phyloP scores from a whole-genome alignment of 2,329 filamentous ascomycete genomes.

The Trichoderma sp. region DNA sequence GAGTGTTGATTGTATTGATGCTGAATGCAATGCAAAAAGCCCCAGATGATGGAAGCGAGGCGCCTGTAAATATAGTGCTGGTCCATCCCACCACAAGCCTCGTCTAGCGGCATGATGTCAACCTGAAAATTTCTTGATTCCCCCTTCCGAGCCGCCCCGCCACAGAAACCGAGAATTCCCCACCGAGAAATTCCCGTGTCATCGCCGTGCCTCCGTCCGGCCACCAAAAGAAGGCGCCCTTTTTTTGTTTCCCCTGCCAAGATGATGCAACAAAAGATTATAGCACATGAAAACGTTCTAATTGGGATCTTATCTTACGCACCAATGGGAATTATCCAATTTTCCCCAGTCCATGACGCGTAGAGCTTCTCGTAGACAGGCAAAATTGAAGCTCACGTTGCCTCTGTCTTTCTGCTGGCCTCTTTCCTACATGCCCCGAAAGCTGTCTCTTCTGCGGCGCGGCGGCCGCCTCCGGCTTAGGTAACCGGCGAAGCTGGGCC shows the following conservation, averaged over 20 bases:
- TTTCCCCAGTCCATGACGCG: background rate
- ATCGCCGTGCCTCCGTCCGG: background rate
- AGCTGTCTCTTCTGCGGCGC: background rate
- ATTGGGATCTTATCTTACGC: background rate
- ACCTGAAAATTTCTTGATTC: background rate
- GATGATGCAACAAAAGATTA: background rate
- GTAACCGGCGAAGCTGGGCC: background rate
- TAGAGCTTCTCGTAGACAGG: background rate
- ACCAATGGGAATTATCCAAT: background rate
- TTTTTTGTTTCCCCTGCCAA: background rate
- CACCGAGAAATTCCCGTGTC: slow-evolving; percentile 20
- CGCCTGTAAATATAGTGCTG: slow-evolving; percentile 12
- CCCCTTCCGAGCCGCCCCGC: slow-evolving; percentile 19
- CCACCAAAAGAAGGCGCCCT: background rate
- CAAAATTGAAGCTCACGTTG: background rate
- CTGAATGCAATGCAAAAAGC: background rate
- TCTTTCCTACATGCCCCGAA: background rate
- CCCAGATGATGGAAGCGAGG: slow-evolving; percentile 1
- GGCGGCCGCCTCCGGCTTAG: slow-evolving; percentile 11
- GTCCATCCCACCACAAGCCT: background rate
- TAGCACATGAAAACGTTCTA: background rate
- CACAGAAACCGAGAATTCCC: slow-evolving; percentile 16
- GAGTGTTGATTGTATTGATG: background rate
- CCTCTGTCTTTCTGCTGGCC: background rate
- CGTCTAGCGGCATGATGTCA: slow-evolving; percentile 19